Conservation (phyloP, 2,329 filamentous ascomycete species). For the Monilinia fructicola region DNA sequence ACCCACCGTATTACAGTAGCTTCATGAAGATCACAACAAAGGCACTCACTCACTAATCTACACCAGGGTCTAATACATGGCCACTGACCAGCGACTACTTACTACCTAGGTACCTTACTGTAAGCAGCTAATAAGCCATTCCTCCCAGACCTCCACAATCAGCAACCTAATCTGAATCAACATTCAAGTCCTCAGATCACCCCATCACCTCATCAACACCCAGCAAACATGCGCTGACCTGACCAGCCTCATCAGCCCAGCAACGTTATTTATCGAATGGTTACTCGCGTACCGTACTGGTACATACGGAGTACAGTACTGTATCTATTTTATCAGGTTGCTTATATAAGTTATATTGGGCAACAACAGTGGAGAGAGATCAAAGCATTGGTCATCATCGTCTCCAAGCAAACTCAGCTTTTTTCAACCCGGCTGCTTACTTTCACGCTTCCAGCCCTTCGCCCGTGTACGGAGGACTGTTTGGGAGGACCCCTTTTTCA, state of each 20-base stretch:
- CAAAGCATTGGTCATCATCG: neutral
- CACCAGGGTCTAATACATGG: too few species aligned
- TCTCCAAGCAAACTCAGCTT: slow-evolving; percentile 19
- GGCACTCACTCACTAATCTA: too few species aligned
- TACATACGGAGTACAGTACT: too few species aligned
- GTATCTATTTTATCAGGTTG: too few species aligned
- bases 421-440: too few species aligned
- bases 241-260: neutral
- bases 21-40: too few species aligned
- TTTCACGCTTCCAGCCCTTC: too few species aligned
- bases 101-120: too few species aligned
- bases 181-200: slow-evolving; percentile 3
- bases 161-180: slow-evolving; percentile 15
- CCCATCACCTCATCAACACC: slow-evolving; percentile 2
- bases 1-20: too few species aligned
- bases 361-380: neutral
- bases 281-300: neutral
- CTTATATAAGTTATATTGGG: neutral
- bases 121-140: too few species aligned
- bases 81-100: too few species aligned
- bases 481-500: slow-evolving; percentile 24
- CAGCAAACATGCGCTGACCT: neutral
- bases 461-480: too few species aligned
- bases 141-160: neutral
- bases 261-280: neutral